phyloP scores from a whole-genome alignment of 2,329 filamentous ascomycete species.

The Fusarium sp. region DNA sequence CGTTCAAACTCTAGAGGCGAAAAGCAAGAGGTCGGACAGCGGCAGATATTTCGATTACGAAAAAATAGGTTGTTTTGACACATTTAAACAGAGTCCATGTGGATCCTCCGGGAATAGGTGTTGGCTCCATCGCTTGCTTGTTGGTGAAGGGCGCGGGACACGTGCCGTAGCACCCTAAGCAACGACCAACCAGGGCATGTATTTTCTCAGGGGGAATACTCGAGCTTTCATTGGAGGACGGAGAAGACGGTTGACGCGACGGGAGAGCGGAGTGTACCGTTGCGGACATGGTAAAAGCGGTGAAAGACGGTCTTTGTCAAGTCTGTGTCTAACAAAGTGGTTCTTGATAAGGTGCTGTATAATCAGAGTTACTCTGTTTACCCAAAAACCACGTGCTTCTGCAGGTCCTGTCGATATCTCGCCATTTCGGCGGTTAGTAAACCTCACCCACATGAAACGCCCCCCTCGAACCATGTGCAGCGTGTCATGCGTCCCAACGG shows the following conservation, averaged over 20 bases:
- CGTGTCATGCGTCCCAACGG: not conserved
- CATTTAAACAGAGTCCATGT: slow-evolving; percentile 23
- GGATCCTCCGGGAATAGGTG: slow-evolving; percentile 19
- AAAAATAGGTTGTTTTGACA: slow-evolving; percentile 35
- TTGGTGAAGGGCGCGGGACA: slow-evolving; percentile 8
- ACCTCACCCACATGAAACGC: not conserved
- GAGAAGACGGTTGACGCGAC: not conserved
- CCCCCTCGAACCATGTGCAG: not conserved
- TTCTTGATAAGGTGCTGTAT: not conserved
- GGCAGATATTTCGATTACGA: slow-evolving; percentile 30
- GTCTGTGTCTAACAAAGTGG: not conserved
- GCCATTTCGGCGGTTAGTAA: not conserved
- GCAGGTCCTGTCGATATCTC: not conserved
- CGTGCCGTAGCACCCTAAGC: slow-evolving; percentile 19
- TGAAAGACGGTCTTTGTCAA: not conserved
- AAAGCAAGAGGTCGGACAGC: not conserved
- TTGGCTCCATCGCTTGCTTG: slow-evolving; percentile 9
- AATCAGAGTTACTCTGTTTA: not conserved
- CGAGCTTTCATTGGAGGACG: slow-evolving; percentile 15
- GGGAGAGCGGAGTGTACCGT: not conserved
- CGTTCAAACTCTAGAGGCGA: slow-evolving; percentile 2
- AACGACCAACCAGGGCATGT: not conserved
- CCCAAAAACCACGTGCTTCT: not conserved
- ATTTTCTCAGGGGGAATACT: slow-evolving; percentile 13
- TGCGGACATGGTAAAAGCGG: not conserved